Evolutionary conservation across 208 protist genomes (phyloP).

Genomic region (Herpetomonas tarakana): DNA sequence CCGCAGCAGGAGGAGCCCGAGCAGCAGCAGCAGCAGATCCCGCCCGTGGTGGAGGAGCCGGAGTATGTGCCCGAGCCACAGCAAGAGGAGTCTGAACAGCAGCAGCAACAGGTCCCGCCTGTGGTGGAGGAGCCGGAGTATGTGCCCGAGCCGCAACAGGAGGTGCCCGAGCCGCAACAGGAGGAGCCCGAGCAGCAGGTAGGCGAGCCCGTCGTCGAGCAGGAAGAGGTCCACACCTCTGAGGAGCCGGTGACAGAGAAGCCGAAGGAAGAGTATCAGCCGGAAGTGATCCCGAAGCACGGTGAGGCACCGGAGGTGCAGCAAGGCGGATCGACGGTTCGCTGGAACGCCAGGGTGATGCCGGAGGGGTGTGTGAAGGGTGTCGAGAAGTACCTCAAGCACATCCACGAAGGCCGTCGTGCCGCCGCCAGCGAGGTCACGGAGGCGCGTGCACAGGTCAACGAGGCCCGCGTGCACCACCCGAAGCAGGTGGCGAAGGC

Average conservation of each 20-base stretch:
- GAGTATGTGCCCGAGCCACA: constrained; percentile 6
- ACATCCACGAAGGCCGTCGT: constrained; percentile 23
- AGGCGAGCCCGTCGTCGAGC: too few species aligned
- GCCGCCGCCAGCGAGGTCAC: constrained; percentile 10
- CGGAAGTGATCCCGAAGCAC: constrained; percentile 1
- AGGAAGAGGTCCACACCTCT: too few species aligned
- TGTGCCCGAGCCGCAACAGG: background rate
- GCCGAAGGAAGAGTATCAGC: constrained; percentile 4
- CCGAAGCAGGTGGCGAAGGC: constrained; percentile 12
- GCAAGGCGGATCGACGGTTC: constrained; percentile 18
- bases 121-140: constrained; percentile 11
- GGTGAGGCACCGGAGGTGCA: constrained; percentile 16
- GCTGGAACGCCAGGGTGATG: constrained; percentile 15
- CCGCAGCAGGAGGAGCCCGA: too few species aligned
- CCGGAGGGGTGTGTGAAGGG: constrained; percentile 22
- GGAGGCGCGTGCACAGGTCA: constrained; percentile 35
- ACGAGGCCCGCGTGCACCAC: constrained; percentile 38
- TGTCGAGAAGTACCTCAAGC: constrained; percentile 34
- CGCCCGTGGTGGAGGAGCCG: constrained; percentile 11
- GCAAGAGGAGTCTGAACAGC: constrained; percentile 8
- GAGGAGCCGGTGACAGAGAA: too few species aligned
- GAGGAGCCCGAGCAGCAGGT: background rate
- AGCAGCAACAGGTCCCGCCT: background rate
- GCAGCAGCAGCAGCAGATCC: background rate
- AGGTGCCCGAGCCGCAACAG: constrained; percentile 4